Percentiles rank a stretch among this genome's conserved stretches.
phyloP scores from a whole-genome alignment of 1,284 basidiomycete genomes.

The Ganoderma sinense region DNA sequence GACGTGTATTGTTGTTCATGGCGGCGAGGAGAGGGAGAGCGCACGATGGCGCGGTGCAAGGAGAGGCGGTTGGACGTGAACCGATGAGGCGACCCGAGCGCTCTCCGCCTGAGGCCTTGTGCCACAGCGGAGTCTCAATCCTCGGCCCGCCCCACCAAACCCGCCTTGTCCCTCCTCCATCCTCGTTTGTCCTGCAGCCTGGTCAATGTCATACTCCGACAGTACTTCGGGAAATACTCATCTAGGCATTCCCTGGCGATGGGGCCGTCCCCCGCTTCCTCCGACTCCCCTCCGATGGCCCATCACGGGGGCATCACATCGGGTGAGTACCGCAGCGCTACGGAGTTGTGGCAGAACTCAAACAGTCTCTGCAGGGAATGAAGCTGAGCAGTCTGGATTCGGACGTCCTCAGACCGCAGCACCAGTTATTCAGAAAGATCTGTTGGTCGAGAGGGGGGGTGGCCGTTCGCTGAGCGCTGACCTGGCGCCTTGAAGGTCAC shows the following conservation, averaged over 20 bases:
- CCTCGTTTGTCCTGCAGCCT: background rate
- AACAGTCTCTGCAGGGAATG: background rate
- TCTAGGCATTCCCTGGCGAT: background rate
- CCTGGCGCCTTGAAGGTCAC: background rate
- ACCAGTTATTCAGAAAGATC: background rate
- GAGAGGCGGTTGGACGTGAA: slow-evolving; percentile 30
- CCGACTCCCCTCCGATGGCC: background rate
- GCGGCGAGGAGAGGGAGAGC: slow-evolving; percentile 37
- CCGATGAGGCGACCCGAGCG: slow-evolving; percentile 20
- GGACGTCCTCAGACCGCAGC: background rate
- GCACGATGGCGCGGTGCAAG: slow-evolving; percentile 26
- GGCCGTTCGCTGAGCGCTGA: background rate
- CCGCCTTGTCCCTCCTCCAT: slow-evolving; percentile 2
- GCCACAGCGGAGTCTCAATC: slow-evolving; percentile 31
- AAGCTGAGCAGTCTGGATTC: background rate
- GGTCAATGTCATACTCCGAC: background rate
- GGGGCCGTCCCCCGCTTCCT: background rate
- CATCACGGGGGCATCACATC: background rate
- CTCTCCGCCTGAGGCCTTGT: slow-evolving; percentile 24
- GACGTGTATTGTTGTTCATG: slow-evolving; percentile 66
- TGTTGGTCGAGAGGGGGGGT: background rate
- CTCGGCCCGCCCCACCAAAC: slow-evolving; percentile 11
- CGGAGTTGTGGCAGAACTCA: background rate
- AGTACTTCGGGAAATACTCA: background rate
- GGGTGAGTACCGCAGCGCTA: background rate